Base-by-base conservation (phyloP, 2,329 filamentous ascomycete genomes). In the Karstenula rhodostoma region DNA sequence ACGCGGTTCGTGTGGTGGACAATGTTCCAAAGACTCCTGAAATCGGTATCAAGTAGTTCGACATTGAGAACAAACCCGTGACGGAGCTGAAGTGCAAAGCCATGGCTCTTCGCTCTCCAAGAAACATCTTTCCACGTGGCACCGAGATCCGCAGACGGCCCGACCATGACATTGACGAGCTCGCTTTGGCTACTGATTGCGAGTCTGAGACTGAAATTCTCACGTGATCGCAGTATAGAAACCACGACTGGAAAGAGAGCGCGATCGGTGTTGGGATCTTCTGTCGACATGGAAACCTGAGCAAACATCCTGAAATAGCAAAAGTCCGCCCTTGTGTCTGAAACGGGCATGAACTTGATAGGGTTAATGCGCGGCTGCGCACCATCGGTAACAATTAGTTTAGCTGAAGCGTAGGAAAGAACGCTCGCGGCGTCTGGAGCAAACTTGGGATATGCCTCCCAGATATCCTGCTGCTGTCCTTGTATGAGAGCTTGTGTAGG, bases 1-100 rank as follows among this genome's bases (percentile, higher is more conserved):
- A 94, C 87, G 69, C 91, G 92, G 65, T 85, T 86, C 27, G 90
- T 92, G 74, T 96, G 94, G 61, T 96, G 92, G 66, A 93, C 92
- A 77, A 96, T 92, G 68, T 88, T 90, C 87, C 90, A 94, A 12
- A 96, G 79, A 63, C 86, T 88, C 62, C 89, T 87, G 79, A 91
- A 96, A 72, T 96, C 92, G n/a, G 86, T 81, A 68, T 93, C 90
- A 15, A 84, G 84, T 72, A 93, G 89, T 64, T 90, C 87, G 19
- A 95, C 80, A 22, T 86, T 86, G 44, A 96, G 79, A 59, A 89
- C 81, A 71, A 95, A 94, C 0, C 91, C 91, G 65, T 92, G 87
- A 0, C 91, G 90, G 19, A 97, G 79, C 61, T 86, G 86, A 40
- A 96, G 77, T 22, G 89, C 86, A 58, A 97, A 83, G 0, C 86